A percentile compares a stretch with the other conserved stretches of the same genome.
These are phyloP conservation scores for Pterula multifida DNA, from an alignment of 1,284 basidiomycete genomes.

Conservation along the genomic window DNA sequence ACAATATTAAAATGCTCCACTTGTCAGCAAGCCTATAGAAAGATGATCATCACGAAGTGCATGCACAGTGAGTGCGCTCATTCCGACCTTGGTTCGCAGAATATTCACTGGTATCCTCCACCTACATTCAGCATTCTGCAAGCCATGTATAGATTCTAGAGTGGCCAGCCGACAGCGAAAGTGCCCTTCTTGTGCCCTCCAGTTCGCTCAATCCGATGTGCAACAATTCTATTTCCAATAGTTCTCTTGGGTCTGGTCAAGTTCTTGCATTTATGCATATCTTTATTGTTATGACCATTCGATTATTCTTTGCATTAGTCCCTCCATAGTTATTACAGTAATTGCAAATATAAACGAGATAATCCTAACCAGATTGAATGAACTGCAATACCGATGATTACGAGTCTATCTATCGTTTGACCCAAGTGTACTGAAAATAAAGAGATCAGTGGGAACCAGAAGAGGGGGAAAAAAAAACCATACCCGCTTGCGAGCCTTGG, in stretches of 20 bases:
- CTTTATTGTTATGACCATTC: constrained; percentile 7
- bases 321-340: background rate
- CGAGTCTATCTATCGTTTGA: constrained; percentile 65
- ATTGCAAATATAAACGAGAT: background rate
- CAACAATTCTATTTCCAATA: constrained; percentile 79
- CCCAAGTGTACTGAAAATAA: constrained; percentile 70
- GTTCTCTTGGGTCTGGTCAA: constrained; percentile 11
- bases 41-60: constrained; percentile 86
- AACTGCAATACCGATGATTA: too few relatives aligned
- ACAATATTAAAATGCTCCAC: constrained; percentile 86
- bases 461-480: constrained; percentile 22
- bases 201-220: constrained; percentile 83
- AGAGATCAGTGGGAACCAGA: constrained; percentile 9
- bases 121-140: constrained; percentile 78
- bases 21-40: constrained; percentile 77
- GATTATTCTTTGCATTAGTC: background rate
- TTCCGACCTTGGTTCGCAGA: constrained; percentile 2
- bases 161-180: constrained; percentile 89
- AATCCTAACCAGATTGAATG: too few relatives aligned
- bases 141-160: constrained; percentile 77
- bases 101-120: too few relatives aligned
- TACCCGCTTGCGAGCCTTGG: constrained; percentile 88
- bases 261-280: constrained; percentile 8
- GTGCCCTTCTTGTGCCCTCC: constrained; percentile 83
- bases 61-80: constrained; percentile 74